Evolutionary conservation across 2,329 filamentous ascomycete genomes (phyloP), one percentile per base, ranked within the genome.

Genomic region (Dryadomyces quercivorus): DNA sequence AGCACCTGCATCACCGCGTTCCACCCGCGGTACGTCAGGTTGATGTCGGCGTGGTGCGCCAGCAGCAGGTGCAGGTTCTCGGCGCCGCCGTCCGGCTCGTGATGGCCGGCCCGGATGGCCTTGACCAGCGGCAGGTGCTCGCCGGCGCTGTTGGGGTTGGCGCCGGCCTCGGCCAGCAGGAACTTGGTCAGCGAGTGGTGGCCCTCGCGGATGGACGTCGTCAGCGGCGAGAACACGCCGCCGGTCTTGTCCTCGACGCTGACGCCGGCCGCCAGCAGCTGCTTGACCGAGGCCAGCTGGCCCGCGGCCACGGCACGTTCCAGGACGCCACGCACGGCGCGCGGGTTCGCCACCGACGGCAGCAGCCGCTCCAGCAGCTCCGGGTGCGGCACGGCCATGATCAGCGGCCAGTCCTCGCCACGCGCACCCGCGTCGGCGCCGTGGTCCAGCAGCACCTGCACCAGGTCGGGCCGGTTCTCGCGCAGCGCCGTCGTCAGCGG

Each of bases 111-210:
- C 3, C 83, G 76, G 47, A 87, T 73, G 2, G 84, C 80, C 66
- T 86, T 87, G 64, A 87, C 82, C 53, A 87, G 75, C 8, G 84
- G 84, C 12, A 87, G 68, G 65, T 87, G 84, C 70, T 87, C 84
- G 20, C 84, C 84, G 0, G 84, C 82, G 3, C 50, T 16, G 57
- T 61, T 60, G 52, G 60, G 59, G 58, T 60, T 43, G 48, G 61
- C 61, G 9, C 59, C 56, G 43, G 59, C 57, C 56, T 61, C 58
- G 50, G 60, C 52, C 2, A 63, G 57, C 46, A 62, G 43, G 0
- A 86, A 73, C 0, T 82, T 80, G 0, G 66, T 64, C 59, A 84
- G 71, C 3, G 82, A 78, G 20, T 70, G 62, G 2, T 75, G 74
- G 61, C 79, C 58, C 12, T 64, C 54, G n/a, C 61, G 53, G 13